Percentiles rank a stretch among this genome's conserved stretches.
These are phyloP conservation scores for Cordyceps tenuipes DNA, from an alignment of 2,329 filamentous ascomycete genomes.

Conservation along the genomic window DNA sequence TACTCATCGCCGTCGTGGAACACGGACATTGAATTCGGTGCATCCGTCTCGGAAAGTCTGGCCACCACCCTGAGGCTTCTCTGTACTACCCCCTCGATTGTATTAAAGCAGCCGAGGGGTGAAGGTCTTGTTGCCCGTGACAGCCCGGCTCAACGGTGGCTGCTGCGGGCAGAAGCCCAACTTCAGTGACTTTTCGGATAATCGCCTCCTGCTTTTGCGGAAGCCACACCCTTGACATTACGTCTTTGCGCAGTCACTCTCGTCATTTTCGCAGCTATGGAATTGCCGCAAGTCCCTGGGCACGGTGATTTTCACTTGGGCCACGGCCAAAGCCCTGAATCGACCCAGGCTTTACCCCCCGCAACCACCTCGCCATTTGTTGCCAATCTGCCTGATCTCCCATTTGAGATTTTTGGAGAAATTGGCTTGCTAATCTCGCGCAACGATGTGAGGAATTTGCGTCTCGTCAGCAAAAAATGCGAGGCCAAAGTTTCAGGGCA, in stretches of 20 bases:
- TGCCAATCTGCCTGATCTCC: constrained; percentile 20
- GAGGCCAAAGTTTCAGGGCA: constrained; percentile 47
- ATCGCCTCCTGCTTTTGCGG: too few relatives aligned
- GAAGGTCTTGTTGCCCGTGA: not conserved
- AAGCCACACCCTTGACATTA: too few relatives aligned
- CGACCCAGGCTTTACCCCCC: too few relatives aligned
- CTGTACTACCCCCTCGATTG: not conserved
- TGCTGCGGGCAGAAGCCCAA: not conserved
- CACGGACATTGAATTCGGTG: not conserved
- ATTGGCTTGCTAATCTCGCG: constrained; percentile 49
- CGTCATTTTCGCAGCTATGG: too few relatives aligned
- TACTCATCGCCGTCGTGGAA: not conserved
- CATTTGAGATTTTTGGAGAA: constrained; percentile 53
- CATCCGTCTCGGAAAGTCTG: not conserved
- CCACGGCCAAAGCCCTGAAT: too few relatives aligned
- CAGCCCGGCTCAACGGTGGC: too few relatives aligned
- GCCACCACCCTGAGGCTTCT: not conserved
- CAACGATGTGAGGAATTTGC: constrained; percentile 50
- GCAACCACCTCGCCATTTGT: too few relatives aligned
- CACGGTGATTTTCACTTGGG: too few relatives aligned
- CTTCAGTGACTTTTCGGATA: too few relatives aligned
- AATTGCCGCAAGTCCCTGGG: too few relatives aligned
- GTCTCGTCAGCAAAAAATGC: constrained; percentile 50
- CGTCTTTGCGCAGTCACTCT: too few relatives aligned
- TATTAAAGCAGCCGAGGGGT: not conserved